Evolutionary conservation across 495 filamentous ascomycete species (phyloP).

Genomic region (Tuber magnatum): DNA sequence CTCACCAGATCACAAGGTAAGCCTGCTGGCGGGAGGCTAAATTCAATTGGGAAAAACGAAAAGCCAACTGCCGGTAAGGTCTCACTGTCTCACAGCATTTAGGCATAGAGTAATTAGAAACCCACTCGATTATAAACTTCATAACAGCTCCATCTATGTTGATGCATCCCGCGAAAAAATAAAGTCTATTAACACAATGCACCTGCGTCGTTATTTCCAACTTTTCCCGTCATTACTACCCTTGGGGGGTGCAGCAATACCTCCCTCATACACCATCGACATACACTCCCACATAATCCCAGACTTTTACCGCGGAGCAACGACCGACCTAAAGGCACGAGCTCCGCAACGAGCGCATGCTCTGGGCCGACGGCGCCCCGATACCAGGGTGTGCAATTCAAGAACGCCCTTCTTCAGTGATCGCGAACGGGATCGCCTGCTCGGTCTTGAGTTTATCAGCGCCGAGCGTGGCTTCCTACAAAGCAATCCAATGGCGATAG

Average conservation of each 20-base stretch:
- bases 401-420: constrained; percentile 14
- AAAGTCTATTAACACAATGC: neutral
- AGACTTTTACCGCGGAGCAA: constrained; percentile 17
- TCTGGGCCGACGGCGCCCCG: constrained; percentile 16
- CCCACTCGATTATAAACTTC: too few relatives aligned
- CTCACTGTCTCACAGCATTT: neutral
- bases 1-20: neutral
- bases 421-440: constrained; percentile 13
- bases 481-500: constrained; percentile 14
- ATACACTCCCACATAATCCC: constrained; percentile 19
- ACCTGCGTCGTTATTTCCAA: neutral
- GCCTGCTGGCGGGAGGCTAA: too few relatives aligned
- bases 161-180: neutral
- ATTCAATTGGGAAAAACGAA: neutral
- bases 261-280: constrained; percentile 14
- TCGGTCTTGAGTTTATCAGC: constrained; percentile 19
- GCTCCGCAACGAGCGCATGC: constrained; percentile 8
- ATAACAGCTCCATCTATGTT: neutral
- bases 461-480: constrained; percentile 17
- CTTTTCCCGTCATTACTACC: neutral
- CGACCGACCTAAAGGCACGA: constrained; percentile 11
- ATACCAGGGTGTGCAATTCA: constrained; percentile 14
- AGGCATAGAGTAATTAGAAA: too few relatives aligned
- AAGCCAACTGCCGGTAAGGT: neutral
- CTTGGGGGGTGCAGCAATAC: neutral